Evolutionary conservation across 305 asterid species (phyloP).

Genomic region (Vinca major): DNA sequence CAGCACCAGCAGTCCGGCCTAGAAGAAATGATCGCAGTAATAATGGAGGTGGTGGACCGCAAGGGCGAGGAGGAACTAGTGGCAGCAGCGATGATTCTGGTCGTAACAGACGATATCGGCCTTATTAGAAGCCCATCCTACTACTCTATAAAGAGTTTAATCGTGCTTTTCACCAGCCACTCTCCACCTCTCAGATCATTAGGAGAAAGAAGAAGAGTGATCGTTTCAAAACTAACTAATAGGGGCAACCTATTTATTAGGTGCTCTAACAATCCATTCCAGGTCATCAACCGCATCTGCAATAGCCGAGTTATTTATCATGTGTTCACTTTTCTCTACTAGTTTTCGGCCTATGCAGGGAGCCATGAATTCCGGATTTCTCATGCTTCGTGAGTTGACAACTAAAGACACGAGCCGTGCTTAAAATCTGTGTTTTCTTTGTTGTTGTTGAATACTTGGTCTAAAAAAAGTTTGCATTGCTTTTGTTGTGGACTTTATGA

Average conservation of each 20-base stretch:
- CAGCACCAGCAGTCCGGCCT: slow-evolving; percentile 31
- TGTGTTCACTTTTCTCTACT: background rate
- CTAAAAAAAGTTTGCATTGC: background rate
- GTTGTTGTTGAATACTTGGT: too few relatives aligned
- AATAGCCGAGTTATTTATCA: background rate
- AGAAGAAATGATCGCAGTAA: slow-evolving; percentile 31
- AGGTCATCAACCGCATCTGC: background rate
- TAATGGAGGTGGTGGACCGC: slow-evolving; percentile 21
- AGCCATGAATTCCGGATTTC: too few relatives aligned
- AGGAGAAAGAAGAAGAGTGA: background rate
- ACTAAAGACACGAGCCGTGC: too few relatives aligned
- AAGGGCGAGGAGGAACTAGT: slow-evolving; percentile 24
- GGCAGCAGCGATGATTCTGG: slow-evolving; percentile 22
- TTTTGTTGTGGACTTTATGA: background rate
- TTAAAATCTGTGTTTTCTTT: background rate
- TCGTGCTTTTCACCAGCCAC: background rate
- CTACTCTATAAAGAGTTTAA: background rate
- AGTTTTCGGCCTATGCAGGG: background rate
- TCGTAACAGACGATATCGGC: slow-evolving; percentile 32
- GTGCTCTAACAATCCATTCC: background rate
- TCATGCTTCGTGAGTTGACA: background rate
- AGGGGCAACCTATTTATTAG: background rate
- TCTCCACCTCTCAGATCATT: background rate
- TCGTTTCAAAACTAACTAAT: too few relatives aligned
- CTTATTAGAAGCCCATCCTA: slow-evolving; percentile 22